Base-by-base conservation (phyloP, 2,329 filamentous ascomycete species). In the Gnomoniopsis smithogilvyi region DNA sequence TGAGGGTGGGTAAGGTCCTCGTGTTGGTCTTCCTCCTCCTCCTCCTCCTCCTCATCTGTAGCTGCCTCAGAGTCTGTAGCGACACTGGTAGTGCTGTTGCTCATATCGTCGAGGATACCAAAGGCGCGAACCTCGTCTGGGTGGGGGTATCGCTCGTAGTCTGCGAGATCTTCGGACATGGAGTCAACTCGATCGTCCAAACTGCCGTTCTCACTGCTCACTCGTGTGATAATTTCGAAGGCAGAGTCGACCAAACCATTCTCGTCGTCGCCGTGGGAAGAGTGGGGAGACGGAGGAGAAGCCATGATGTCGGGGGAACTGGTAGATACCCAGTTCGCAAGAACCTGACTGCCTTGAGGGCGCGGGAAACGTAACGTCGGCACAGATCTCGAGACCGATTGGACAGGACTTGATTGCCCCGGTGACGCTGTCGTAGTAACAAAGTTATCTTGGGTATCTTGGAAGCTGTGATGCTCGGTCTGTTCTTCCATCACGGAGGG, bases 311-410 rank as follows among this genome's bases (percentile, higher is more conserved):
- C 78, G 54, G 80, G 81, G 33, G 81, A 78, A 66, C 82, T 85
- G 55, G 77, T 79, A 7, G 81, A 83, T 51, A 86, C 75, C 82
- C 82, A 86, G 75, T 81, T 80, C 66, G 82, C 82, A 45, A 86
- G 79, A 52, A 77, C 74, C 57, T 76, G 76, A 64, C 79, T 85
- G 55, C 81, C 83, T 66, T 80, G 76, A 0, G 83, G 83, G 47
- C 74, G 76, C 57, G 83, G 83, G 58, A 86, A 86, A 59, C 81
- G 79, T 49, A 86, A 76, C 30, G 75, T 76, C 4, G 81, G 80
- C 54, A 80, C 75, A 41, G 62, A 59, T 36, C 38, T 56, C 46
- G 62, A 61, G 50, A 24, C 54, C 54, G 56, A 46, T 36, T 43
- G 24, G n/a, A 49, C 56, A 56, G 36, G 55, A 71, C 60, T 65